phyloP scores from a whole-genome alignment of 768 basidiomycete species.

The Amanita rimosa region DNA sequence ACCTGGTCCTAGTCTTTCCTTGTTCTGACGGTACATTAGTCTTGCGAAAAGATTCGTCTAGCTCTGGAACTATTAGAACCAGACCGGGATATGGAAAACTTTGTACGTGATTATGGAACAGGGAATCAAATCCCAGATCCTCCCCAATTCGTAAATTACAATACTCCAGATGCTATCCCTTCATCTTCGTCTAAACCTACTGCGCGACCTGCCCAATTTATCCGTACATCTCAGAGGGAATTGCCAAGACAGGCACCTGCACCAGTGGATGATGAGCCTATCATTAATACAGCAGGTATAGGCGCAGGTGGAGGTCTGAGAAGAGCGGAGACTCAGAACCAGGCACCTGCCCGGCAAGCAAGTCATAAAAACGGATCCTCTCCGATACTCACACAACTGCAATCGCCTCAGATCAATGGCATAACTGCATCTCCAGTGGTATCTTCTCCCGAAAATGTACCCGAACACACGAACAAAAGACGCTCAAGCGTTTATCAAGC shows the following conservation, averaged over 20 bases:
- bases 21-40: conserved; percentile 32
- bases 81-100: conserved; percentile 78
- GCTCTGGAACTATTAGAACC: conserved; percentile 85
- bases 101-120: conserved; percentile 83
- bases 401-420: conserved; percentile 21
- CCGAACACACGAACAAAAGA: conserved; percentile 4
- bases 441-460: conserved; percentile 1
- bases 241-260: conserved; percentile 16
- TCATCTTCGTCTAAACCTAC: conserved; percentile 45
- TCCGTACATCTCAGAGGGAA: conserved; percentile 31
- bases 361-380: conserved; percentile 16
- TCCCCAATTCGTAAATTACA: conserved; percentile 78
- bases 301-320: conserved; percentile 50
- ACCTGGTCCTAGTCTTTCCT: not conserved
- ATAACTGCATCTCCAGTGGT: conserved; percentile 1
- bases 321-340: conserved; percentile 19
- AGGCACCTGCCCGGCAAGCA: conserved; percentile 19
- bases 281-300: conserved; percentile 55
- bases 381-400: conserved; percentile 11
- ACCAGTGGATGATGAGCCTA: conserved; percentile 29
- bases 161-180: conserved; percentile 52
- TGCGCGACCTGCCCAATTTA: conserved; percentile 47
- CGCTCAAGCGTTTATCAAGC: conserved; percentile 15
- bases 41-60: conserved; percentile 82
- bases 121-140: conserved; percentile 83